phyloP scores from a whole-genome alignment of 179 eudicot species.

The Spergularia azorica region DNA sequence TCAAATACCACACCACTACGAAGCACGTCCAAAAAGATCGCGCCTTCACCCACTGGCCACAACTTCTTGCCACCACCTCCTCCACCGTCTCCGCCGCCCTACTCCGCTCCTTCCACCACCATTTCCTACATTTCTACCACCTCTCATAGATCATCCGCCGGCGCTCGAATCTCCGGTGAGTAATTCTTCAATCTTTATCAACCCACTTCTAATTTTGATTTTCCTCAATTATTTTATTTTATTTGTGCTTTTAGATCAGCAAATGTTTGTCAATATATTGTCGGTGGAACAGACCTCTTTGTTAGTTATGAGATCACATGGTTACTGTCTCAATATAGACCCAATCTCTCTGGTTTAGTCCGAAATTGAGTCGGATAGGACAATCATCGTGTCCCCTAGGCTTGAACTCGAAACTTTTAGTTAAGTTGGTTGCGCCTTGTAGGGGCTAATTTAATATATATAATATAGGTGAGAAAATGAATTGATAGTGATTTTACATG shows the following conservation, averaged over 20 bases:
- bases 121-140: background rate
- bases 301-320: background rate
- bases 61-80: background rate
- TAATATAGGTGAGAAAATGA: background rate
- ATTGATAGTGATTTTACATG: background rate
- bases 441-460: background rate
- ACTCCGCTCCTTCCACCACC: background rate
- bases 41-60: background rate
- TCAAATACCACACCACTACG: background rate
- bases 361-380: too few species aligned
- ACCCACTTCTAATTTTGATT: background rate
- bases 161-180: background rate
- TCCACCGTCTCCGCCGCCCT: background rate
- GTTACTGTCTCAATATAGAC: background rate
- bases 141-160: background rate
- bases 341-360: too few species aligned
- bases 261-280: background rate
- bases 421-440: background rate
- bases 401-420: too few species aligned
- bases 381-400: too few species aligned
- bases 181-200: background rate
- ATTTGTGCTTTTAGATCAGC: background rate
- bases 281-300: background rate
- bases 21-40: background rate
- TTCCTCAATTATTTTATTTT: background rate